phyloP scores from a whole-genome alignment of 441 rosid genomes.

The Flueggea neowawraea region DNA sequence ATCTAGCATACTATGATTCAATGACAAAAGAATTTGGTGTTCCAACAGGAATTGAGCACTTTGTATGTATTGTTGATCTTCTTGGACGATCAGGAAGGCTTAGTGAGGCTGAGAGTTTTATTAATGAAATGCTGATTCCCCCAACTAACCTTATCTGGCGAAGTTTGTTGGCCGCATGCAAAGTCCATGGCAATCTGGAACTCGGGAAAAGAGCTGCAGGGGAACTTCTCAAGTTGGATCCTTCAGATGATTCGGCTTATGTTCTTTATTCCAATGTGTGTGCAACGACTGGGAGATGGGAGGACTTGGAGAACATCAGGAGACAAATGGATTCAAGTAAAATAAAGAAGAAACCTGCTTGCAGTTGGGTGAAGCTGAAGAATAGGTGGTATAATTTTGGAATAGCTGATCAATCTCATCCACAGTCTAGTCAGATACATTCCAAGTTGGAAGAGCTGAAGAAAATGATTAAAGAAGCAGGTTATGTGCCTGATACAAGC shows the following conservation, averaged over 20 bases:
- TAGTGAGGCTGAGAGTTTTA: constrained; percentile 60
- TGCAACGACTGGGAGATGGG: constrained; percentile 85
- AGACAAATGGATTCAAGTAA: constrained; percentile 66
- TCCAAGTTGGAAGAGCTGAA: constrained; percentile 73
- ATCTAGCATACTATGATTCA: constrained; percentile 56
- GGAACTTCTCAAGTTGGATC: constrained; percentile 53
- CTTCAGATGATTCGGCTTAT: constrained; percentile 80
- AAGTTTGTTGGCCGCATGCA: constrained; percentile 75
- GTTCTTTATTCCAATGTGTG: constrained; percentile 81
- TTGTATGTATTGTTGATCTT: constrained; percentile 86
- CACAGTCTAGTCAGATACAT: constrained; percentile 48
- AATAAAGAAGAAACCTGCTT: constrained; percentile 78
- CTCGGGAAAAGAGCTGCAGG: constrained; percentile 73
- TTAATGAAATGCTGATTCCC: constrained; percentile 62
- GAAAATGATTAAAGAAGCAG: constrained; percentile 71
- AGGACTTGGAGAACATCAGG: constrained; percentile 61
- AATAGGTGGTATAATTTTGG: constrained; percentile 56
- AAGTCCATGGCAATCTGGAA: constrained; percentile 68
- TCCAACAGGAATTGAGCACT: constrained; percentile 58
- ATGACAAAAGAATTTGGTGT: constrained; percentile 61
- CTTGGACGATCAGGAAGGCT: constrained; percentile 91
- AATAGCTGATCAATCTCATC: constrained; percentile 66
- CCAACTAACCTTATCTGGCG: constrained; percentile 72
- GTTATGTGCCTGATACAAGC: constrained; percentile 74
- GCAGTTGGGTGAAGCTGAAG: constrained; percentile 90